Evolutionary conservation across 192 early-diverging fungal species (phyloP).

Genomic region (Mortierella antarctica): DNA sequence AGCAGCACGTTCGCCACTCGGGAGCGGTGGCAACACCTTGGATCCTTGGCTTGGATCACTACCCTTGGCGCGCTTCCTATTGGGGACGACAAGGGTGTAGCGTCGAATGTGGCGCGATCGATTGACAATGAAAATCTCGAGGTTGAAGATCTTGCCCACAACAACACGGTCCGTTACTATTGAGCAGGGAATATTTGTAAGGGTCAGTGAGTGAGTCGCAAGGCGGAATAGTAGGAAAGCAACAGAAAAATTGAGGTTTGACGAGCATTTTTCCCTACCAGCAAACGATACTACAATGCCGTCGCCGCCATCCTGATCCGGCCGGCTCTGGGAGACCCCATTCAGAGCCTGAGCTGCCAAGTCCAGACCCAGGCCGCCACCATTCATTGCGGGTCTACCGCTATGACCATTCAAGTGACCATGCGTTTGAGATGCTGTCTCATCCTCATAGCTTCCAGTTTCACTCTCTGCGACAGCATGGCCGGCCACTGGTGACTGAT

Average conservation of each 20-base stretch:
- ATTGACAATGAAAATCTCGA: slow-evolving; percentile 68
- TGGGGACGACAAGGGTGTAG: slow-evolving; percentile 66
- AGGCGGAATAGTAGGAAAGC: background rate
- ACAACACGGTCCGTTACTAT: slow-evolving; percentile 52
- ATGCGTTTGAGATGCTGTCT: background rate
- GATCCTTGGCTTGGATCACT: slow-evolving; percentile 52
- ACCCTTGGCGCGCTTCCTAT: slow-evolving; percentile 60
- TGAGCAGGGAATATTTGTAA: background rate
- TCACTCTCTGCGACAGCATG: slow-evolving; percentile 17
- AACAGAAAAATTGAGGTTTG: background rate
- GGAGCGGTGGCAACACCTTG: slow-evolving; percentile 55
- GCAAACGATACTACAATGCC: slow-evolving; percentile 69
- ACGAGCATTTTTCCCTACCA: slow-evolving; percentile 29
- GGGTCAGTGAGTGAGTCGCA: background rate
- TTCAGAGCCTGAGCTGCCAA: slow-evolving; percentile 20
- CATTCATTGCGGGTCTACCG: slow-evolving; percentile 25
- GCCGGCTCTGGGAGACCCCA: slow-evolving; percentile 40
- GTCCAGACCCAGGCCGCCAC: slow-evolving; percentile 36
- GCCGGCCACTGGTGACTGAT: slow-evolving; percentile 18
- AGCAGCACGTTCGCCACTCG: slow-evolving; percentile 34
- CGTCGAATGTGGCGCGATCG: slow-evolving; percentile 61
- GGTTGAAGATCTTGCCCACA: slow-evolving; percentile 64
- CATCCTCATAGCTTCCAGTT: slow-evolving; percentile 31
- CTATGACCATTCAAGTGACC: slow-evolving; percentile 1
- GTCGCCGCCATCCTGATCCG: slow-evolving; percentile 63